phyloP scores from a whole-genome alignment of 805 yeast species.

The Candida suzukii region DNA sequence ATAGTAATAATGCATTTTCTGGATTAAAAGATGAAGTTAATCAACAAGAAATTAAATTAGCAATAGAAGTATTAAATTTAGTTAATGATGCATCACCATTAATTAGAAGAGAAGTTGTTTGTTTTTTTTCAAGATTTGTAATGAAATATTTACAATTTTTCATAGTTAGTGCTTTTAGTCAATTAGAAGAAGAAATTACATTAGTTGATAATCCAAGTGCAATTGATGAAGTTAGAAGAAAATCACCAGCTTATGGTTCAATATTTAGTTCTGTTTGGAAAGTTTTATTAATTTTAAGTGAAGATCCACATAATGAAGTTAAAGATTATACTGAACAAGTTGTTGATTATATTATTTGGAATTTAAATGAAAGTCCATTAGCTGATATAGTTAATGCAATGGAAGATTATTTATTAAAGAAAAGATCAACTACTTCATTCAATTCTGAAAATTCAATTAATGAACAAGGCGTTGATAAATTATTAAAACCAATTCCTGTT shows the following conservation, averaged over 20 bases:
- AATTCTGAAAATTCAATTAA: not conserved
- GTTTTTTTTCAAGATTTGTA: constrained; percentile 70
- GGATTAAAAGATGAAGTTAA: constrained; percentile 35
- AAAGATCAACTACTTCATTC: constrained; percentile 23
- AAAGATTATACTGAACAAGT: constrained; percentile 63
- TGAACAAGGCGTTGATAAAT: not conserved
- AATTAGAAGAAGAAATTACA: constrained; percentile 72
- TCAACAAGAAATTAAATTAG: constrained; percentile 64
- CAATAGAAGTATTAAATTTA: constrained; percentile 57
- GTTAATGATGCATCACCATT: constrained; percentile 85
- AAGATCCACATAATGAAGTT: constrained; percentile 85
- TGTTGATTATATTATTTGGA: constrained; percentile 63
- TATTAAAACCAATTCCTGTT: constrained; percentile 4
- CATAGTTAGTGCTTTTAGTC: constrained; percentile 79
- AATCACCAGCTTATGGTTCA: constrained; percentile 80
- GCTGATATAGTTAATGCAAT: constrained; percentile 58
- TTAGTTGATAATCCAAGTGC: constrained; percentile 54
- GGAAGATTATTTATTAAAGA: constrained; percentile 56
- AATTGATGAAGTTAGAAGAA: constrained; percentile 57
- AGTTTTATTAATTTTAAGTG: constrained; percentile 67
- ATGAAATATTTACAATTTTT: constrained; percentile 65
- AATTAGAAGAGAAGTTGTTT: constrained; percentile 79
- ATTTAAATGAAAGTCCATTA: constrained; percentile 58
- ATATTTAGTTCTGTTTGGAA: constrained; percentile 85
- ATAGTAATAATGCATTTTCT: constrained; percentile 11